Evolutionary conservation across 768 basidiomycete genomes (phyloP).

Genomic region (Collybia sordida): DNA sequence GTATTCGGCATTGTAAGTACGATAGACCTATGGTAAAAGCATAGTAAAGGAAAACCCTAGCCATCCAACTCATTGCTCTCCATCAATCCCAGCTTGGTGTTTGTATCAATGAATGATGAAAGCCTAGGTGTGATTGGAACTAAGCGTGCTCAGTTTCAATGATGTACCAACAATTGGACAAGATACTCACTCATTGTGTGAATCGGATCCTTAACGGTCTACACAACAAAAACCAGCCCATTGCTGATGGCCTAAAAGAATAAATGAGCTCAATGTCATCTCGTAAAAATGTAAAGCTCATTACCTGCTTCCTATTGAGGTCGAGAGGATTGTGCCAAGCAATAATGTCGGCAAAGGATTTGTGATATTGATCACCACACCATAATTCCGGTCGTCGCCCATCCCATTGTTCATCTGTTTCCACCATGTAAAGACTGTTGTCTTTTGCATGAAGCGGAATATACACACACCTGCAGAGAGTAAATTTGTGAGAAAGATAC

Average conservation of each 20-base stretch:
- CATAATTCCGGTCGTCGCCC: slow-evolving; percentile 30
- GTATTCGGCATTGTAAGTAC: too few species aligned
- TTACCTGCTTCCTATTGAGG: slow-evolving; percentile 58
- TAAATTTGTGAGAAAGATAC: slow-evolving; percentile 48
- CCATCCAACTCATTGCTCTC: too few species aligned
- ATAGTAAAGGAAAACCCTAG: too few species aligned
- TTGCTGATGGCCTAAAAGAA: slow-evolving; percentile 59
- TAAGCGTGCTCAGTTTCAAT: too few species aligned
- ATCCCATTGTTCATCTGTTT: slow-evolving; percentile 46
- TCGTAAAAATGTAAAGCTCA: neutral
- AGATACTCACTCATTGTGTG: too few species aligned
- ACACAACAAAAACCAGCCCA: too few species aligned
- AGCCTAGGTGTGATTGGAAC: too few species aligned
- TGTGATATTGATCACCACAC: slow-evolving; percentile 50
- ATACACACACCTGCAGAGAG: slow-evolving; percentile 66
- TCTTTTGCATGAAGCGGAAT: slow-evolving; percentile 68
- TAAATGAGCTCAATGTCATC: neutral
- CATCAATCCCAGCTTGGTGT: too few species aligned
- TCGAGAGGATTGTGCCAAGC: slow-evolving; percentile 64
- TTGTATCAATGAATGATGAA: too few species aligned
- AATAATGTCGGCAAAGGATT: slow-evolving; percentile 48
- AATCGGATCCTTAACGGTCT: too few species aligned
- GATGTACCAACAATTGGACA: too few species aligned
- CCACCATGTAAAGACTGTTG: slow-evolving; percentile 56
- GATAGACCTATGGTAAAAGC: too few species aligned